Evolutionary conservation across 306 rosid genomes (phyloP).

Genomic region (Cucumis melo): DNA sequence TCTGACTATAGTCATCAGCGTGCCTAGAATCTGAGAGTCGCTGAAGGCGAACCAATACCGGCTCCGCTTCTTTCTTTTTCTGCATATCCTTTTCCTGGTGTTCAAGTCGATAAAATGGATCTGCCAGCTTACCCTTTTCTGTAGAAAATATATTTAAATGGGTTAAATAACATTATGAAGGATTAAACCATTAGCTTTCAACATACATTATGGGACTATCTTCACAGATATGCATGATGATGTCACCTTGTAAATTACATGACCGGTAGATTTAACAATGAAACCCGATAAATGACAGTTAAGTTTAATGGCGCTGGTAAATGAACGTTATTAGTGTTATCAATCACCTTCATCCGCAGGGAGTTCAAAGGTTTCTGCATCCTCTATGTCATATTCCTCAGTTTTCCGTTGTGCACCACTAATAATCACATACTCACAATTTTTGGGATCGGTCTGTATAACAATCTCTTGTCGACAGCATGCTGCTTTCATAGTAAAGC

Average conservation of each 20-base stretch:
- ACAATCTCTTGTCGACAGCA: conserved; percentile 83
- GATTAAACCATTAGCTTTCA: not conserved
- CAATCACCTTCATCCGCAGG: conserved; percentile 79
- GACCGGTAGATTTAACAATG: not conserved
- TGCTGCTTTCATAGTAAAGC: conserved; percentile 78
- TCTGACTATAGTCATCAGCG: conserved; percentile 65
- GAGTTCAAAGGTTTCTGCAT: conserved; percentile 75
- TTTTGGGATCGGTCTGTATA: conserved; percentile 88
- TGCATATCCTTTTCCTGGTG: conserved; percentile 80
- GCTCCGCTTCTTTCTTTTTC: conserved; percentile 86
- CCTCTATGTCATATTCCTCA: conserved; percentile 71
- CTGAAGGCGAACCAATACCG: conserved; percentile 69
- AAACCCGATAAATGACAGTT: not conserved
- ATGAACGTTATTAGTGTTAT: not conserved
- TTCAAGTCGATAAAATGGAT: conserved; percentile 93
- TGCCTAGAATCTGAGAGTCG: conserved; percentile 59
- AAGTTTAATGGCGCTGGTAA: not conserved
- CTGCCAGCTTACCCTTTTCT: conserved; percentile 81
- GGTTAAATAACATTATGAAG: not conserved
- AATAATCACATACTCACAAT: conserved; percentile 57
- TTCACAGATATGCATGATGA: not conserved
- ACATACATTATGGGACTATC: not conserved
- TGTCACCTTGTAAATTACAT: not conserved
- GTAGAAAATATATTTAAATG: not conserved
- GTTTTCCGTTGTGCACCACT: conserved; percentile 69